Percentiles rank a stretch among this genome's conserved stretches.
Evolutionary conservation across 441 rosid genomes (phyloP).

Genomic region (Adansonia grandidieri): DNA sequence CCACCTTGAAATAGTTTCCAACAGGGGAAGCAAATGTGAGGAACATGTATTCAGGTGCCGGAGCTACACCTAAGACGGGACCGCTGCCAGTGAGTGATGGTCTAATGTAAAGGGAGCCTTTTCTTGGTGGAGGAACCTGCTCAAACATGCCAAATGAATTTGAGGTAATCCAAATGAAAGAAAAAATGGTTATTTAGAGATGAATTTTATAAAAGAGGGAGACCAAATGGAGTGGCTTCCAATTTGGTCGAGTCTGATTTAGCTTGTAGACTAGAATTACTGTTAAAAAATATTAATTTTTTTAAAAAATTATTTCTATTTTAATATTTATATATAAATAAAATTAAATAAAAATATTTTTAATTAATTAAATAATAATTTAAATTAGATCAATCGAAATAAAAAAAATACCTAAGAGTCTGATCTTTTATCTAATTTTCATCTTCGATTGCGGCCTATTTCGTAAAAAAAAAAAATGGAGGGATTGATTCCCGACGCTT

Average conservation of each 20-base stretch:
- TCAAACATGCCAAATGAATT: constrained; percentile 5
- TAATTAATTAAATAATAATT: too few relatives aligned
- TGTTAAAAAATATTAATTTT: too few relatives aligned
- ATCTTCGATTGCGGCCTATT: too few relatives aligned
- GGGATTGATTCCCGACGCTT: constrained; percentile 57
- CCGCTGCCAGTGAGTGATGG: constrained; percentile 89
- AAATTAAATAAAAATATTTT: too few relatives aligned
- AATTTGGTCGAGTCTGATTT: too few relatives aligned
- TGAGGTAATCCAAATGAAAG: background rate
- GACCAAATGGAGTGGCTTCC: too few relatives aligned
- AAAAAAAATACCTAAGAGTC: too few relatives aligned
- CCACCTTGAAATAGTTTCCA: constrained; percentile 76
- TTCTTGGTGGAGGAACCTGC: constrained; percentile 84
- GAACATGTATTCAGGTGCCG: constrained; percentile 81
- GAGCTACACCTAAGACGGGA: constrained; percentile 73
- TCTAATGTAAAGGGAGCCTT: constrained; percentile 81
- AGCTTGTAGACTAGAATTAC: too few relatives aligned
- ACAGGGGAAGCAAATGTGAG: constrained; percentile 80
- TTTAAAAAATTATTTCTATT: too few relatives aligned
- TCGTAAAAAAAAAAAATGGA: background rate
- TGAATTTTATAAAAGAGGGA: background rate
- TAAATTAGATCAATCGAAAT: too few relatives aligned
- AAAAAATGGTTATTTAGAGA: background rate
- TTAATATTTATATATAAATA: too few relatives aligned
- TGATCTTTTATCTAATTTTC: too few relatives aligned